A percentile compares a stretch with the other conserved stretches of the same genome.
These are phyloP conservation scores for Rhodotorula sp. DNA, from an alignment of 1,284 basidiomycete genomes.

Conservation along the genomic window DNA sequence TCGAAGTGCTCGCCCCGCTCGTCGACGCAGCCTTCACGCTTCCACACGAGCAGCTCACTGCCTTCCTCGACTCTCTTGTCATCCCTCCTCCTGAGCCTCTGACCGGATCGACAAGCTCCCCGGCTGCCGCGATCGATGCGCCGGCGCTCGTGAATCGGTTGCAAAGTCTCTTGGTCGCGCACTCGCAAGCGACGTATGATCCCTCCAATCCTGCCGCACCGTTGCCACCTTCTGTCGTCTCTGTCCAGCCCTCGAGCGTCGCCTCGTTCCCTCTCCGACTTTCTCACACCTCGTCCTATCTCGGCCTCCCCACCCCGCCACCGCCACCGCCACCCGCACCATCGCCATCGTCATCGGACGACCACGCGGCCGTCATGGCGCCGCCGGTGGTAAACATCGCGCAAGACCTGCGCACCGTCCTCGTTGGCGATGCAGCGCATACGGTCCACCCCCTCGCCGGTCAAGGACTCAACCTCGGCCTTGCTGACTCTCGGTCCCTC, in stretches of 20 bases:
- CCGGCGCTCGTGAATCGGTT: not conserved
- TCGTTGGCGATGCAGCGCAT: conserved; percentile 95
- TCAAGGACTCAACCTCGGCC: conserved; percentile 89
- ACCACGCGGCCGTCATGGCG: not conserved
- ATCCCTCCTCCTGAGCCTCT: conserved; percentile 5
- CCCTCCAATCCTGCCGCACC: conserved; percentile 60
- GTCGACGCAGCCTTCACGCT: conserved; percentile 90
- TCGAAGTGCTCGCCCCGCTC: conserved; percentile 66
- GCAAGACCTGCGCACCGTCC: conserved; percentile 62
- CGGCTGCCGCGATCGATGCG: not conserved
- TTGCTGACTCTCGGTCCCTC: conserved; percentile 1
- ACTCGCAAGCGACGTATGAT: conserved; percentile 20
- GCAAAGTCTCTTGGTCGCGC: conserved; percentile 1
- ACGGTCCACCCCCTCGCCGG: conserved; percentile 95
- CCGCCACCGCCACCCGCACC: not conserved
- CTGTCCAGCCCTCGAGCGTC: conserved; percentile 70
- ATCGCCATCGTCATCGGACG: not conserved
- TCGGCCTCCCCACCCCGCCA: conserved; percentile 59
- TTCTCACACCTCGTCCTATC: conserved; percentile 82
- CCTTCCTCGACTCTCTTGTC: conserved; percentile 57
- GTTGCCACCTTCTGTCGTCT: conserved; percentile 71
- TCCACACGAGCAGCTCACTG: conserved; percentile 46
- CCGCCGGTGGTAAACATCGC: conserved; percentile 54
- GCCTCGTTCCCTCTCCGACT: conserved; percentile 89
- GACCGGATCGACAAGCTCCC: not conserved